Evolutionary conservation across 1,284 basidiomycete genomes (phyloP).

Genomic region (Apiotrichum laibachii): DNA sequence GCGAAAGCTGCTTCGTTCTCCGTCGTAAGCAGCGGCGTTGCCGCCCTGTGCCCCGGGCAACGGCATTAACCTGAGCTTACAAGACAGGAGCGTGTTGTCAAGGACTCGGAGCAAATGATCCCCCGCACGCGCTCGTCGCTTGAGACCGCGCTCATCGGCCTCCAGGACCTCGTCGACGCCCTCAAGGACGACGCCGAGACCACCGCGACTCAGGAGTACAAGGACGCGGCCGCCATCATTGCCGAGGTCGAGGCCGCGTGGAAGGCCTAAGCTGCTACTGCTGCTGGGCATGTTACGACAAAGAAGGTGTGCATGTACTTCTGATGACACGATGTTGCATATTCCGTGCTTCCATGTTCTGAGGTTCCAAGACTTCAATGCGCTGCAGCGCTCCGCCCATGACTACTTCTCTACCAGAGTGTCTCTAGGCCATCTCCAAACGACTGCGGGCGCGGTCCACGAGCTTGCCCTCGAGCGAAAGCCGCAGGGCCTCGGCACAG

Average conservation of each 20-base stretch:
- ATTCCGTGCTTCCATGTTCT: too few species aligned
- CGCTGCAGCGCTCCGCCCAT: too few species aligned
- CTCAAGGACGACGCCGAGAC: conserved; percentile 26
- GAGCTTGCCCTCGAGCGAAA: conserved; percentile 35
- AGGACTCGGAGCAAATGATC: conserved; percentile 79
- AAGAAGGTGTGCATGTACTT: not conserved
- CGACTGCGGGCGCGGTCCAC: not conserved
- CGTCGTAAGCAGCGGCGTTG: too few species aligned
- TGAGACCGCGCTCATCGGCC: conserved; percentile 61
- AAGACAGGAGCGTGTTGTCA: conserved; percentile 65
- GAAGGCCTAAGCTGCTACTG: conserved; percentile 1
- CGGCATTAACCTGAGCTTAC: conserved; percentile 2
- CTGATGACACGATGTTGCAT: too few species aligned
- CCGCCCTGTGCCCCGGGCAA: too few species aligned
- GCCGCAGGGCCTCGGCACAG: conserved; percentile 64
- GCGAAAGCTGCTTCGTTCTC: too few species aligned
- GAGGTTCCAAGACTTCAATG: too few species aligned
- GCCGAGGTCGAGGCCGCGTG: conserved; percentile 30
- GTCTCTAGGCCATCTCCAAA: not conserved
- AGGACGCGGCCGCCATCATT: conserved; percentile 26
- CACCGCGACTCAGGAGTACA: conserved; percentile 26
- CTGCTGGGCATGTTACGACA: not conserved
- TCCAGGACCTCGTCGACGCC: conserved; percentile 62
- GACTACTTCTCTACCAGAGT: too few species aligned
- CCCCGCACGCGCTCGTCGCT: conserved; percentile 63